Evolutionary conservation across 176 grass and related monocot species (phyloP), one percentile per base, ranked within the genome.

Genomic region (Triticum dicoccoides): DNA sequence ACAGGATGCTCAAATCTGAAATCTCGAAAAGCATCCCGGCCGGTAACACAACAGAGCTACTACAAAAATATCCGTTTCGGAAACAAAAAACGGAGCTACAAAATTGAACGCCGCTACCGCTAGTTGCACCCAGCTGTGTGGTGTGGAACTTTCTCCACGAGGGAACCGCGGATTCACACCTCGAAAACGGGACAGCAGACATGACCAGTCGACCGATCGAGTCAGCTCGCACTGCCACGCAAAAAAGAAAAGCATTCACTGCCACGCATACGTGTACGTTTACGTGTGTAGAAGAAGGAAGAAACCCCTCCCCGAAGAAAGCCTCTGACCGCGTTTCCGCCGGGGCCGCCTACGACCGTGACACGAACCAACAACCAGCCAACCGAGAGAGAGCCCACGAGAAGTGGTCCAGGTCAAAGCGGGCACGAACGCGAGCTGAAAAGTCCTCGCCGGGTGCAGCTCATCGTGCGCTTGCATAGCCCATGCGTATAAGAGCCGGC

Each of bases 361-460:
- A 65, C 67, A 37, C 20, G 37, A 33, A 80, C 39, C 25, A 30
- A 15, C 18, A 32, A 63, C 45, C 35, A 41, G 1, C 20, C 33
- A 15, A 17, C 56, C 77, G 52, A 21, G 45, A 25, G 52, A 21
- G 45, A 25, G 8, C 13, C 65, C 65, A 25, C 87, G n/a, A 6
- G 79, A 83, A 87, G 30, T 6, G 42, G 80, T 83, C 80, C 66
- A n/a, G 74, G 77, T 80, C 77, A 80, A 68, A 75, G 18, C 45
- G 17, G 6, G 24, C 80, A 44, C 10, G 21, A 29, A 73, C 29
- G 72, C 73, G 65, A 64, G 72, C 89, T 45, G 89, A 65, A 73
- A 59, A 78, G 89, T 27, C 76, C 10, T 42, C 65, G 49, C 51
- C 20, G 47, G 9, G 0, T 58, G 51, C 78, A 33, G 56, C 51